These are phyloP conservation scores for Phytophthora sp. DNA, from an alignment of 352 stramenopile species.

Conservation along the genomic window DNA sequence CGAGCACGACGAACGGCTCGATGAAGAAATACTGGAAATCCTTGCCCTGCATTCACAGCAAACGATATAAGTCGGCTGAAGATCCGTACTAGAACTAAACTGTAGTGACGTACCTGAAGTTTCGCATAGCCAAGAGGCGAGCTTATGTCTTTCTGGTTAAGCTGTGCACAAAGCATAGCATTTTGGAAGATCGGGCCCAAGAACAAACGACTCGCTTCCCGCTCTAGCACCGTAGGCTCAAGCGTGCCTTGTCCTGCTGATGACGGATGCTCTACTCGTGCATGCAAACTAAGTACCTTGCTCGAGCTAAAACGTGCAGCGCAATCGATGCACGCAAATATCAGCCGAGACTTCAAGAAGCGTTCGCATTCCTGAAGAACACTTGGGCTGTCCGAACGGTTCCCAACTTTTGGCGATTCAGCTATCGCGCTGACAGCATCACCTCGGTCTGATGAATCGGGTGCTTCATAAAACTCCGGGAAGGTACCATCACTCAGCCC, in stretches of 20 bases:
- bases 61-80: neutral
- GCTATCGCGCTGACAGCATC: no score
- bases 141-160: conserved; percentile 36
- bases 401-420: conserved; percentile 9
- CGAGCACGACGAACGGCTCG: conserved; percentile 66
- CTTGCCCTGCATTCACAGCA: conserved; percentile 37
- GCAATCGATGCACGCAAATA: conserved; percentile 60
- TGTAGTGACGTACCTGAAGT: conserved; percentile 55
- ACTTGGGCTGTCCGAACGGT: conserved; percentile 27
- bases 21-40: conserved; percentile 79
- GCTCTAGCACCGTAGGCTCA: conserved; percentile 29
- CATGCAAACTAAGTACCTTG: conserved; percentile 60
- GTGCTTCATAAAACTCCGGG: conserved; percentile 36
- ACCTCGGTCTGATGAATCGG: conserved; percentile 33
- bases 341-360: conserved; percentile 54
- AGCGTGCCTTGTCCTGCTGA: neutral
- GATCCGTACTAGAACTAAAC: neutral
- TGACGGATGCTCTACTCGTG: conserved; percentile 41
- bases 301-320: conserved; percentile 55
- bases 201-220: conserved; percentile 48
- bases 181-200: conserved; percentile 55
- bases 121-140: conserved; percentile 75
- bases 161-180: conserved; percentile 44
- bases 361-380: conserved; percentile 66
- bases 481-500: conserved; percentile 32